Evolutionary conservation across 2,329 filamentous ascomycete species (phyloP).

Genomic region (Fusarium tuaranense): DNA sequence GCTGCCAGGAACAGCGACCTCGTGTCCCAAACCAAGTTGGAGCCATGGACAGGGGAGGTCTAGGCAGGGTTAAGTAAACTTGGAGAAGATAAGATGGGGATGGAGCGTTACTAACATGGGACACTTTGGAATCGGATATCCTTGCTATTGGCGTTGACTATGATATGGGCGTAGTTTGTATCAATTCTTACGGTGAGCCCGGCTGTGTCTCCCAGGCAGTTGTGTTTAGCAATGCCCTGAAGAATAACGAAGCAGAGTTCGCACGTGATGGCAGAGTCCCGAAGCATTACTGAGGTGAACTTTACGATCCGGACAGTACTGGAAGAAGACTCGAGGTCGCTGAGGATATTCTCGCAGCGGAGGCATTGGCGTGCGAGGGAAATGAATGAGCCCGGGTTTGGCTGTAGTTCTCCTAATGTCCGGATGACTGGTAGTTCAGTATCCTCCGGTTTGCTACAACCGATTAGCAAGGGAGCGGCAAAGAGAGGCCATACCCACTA

Average conservation of each 20-base stretch:
- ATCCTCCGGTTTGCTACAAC: neutral
- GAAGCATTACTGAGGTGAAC: neutral
- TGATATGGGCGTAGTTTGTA: neutral
- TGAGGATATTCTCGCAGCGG: neutral
- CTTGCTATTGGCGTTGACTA: neutral
- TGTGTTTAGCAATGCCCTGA: neutral
- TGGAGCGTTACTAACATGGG: neutral
- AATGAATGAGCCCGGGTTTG: neutral
- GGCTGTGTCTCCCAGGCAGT: neutral
- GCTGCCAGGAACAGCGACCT: neutral
- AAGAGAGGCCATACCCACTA: neutral
- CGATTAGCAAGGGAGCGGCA: neutral
- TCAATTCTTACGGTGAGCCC: neutral
- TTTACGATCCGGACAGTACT: neutral
- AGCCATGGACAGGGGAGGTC: neutral
- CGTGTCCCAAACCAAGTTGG: neutral
- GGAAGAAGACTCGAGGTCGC: neutral
- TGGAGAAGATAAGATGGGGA: neutral
- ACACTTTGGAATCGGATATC: neutral
- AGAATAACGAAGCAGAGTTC: neutral
- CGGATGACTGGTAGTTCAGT: neutral
- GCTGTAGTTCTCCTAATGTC: neutral
- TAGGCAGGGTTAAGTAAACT: neutral
- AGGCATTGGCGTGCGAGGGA: neutral
- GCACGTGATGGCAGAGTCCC: neutral